Conservation (phyloP, 176 grass and related monocot species). For the Tillandsia leiboldiana region DNA sequence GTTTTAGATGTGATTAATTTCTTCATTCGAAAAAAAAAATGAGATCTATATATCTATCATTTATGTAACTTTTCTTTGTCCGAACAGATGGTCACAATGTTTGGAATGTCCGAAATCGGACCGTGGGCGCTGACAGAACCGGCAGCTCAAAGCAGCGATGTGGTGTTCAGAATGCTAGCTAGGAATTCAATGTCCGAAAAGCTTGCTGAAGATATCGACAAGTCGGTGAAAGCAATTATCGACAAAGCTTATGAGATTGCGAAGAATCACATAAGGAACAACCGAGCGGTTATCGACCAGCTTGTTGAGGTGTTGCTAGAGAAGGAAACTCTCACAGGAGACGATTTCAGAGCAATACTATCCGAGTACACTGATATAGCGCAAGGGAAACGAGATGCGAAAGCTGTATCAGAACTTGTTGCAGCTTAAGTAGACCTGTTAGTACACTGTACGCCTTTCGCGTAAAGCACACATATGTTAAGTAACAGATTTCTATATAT, state of each 20-base stretch:
- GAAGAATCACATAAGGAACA: slow-evolving; percentile 52
- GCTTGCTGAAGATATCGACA: slow-evolving; percentile 64
- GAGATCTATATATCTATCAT: neutral
- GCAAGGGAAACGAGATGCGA: slow-evolving; percentile 24
- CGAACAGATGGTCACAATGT: slow-evolving; percentile 63
- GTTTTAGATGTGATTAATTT: neutral
- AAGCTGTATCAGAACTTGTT: slow-evolving; percentile 23
- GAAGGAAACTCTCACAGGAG: slow-evolving; percentile 70
- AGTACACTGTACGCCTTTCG: neutral
- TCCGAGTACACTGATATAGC: slow-evolving; percentile 45
- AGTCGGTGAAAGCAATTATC: slow-evolving; percentile 44
- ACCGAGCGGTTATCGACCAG: slow-evolving; percentile 50
- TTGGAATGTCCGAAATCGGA: slow-evolving; percentile 81
- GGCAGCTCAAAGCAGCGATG: slow-evolving; percentile 45
- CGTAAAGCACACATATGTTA: neutral
- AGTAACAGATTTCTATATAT: neutral
- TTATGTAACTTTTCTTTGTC: neutral
- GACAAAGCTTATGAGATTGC: slow-evolving; percentile 52
- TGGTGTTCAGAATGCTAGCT: slow-evolving; percentile 72
- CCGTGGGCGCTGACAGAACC: slow-evolving; percentile 50
- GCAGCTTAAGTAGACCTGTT: slow-evolving; percentile 32
- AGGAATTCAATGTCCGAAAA: slow-evolving; percentile 62
- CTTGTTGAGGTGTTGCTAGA: slow-evolving; percentile 70
- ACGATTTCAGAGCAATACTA: slow-evolving; percentile 64
- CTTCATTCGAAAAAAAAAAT: neutral